Percentiles rank a stretch among this genome's conserved stretches.
Conservation (phyloP, 805 yeast species). For the Tetrapisispora fleetii region DNA sequence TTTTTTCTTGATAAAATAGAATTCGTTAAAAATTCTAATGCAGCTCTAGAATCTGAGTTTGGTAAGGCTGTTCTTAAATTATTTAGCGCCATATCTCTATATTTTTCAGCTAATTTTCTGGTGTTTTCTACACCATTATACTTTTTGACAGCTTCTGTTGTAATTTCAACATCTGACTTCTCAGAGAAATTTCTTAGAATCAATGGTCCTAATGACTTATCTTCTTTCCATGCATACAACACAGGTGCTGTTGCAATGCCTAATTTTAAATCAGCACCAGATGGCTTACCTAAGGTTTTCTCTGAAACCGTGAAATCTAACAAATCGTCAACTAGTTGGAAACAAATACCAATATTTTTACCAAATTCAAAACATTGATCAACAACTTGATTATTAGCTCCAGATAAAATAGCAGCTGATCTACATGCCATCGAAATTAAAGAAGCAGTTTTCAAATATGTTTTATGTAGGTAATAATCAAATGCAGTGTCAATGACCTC, state of each 20-base stretch:
- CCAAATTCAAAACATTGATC: slow-evolving; percentile 89
- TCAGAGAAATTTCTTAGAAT: slow-evolving; percentile 73
- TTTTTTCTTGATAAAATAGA: slow-evolving; percentile 75
- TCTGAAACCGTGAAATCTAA: slow-evolving; percentile 88
- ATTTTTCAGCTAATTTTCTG: slow-evolving; percentile 61
- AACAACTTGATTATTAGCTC: slow-evolving; percentile 63
- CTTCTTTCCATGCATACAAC: slow-evolving; percentile 83
- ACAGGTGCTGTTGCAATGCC: slow-evolving; percentile 98
- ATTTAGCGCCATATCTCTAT: slow-evolving; percentile 63
- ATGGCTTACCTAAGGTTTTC: slow-evolving; percentile 82
- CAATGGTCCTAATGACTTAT: slow-evolving; percentile 73
- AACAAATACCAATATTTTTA: slow-evolving; percentile 84
- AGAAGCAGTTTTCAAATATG: slow-evolving; percentile 90
- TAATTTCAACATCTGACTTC: slow-evolving; percentile 78
- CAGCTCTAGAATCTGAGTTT: slow-evolving; percentile 80
- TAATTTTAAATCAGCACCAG: slow-evolving; percentile 86
- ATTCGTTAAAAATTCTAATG: slow-evolving; percentile 74
- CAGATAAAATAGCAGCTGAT: slow-evolving; percentile 87
- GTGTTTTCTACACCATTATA: slow-evolving; percentile 73
- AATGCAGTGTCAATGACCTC: slow-evolving; percentile 79
- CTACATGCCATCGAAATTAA: slow-evolving; percentile 88
- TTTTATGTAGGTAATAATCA: slow-evolving; percentile 89
- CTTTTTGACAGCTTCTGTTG: slow-evolving; percentile 60
- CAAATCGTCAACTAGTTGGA: slow-evolving; percentile 94
- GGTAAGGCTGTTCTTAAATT: slow-evolving; percentile 65